phyloP scores from a whole-genome alignment of 2,329 filamentous ascomycete species.

The Colletotrichum shisoi region DNA sequence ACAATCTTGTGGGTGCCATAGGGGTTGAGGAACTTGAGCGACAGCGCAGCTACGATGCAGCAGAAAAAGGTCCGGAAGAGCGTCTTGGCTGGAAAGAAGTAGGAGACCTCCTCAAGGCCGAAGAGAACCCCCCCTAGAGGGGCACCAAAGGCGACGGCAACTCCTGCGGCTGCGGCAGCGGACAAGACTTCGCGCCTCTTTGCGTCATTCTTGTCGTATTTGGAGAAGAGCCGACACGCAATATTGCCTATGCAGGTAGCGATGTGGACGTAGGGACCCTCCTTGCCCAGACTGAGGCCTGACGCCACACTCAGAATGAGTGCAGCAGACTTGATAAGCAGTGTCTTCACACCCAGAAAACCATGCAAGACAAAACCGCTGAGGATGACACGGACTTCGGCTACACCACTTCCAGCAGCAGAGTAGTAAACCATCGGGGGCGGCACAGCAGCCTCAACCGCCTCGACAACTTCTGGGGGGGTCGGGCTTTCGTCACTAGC shows the following conservation, averaged over 20 bases:
- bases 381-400: conserved; percentile 96
- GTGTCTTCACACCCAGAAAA: conserved; percentile 86
- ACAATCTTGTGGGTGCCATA: conserved; percentile 98
- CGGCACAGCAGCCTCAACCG: conserved; percentile 47
- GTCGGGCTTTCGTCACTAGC: conserved; percentile 56
- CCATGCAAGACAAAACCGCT: conserved; percentile 97
- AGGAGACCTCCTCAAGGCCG: conserved; percentile 91
- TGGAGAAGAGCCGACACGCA: conserved; percentile 88
- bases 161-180: conserved; percentile 87
- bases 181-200: conserved; percentile 95
- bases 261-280: conserved; percentile 96
- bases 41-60: conserved; percentile 90
- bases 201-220: conserved; percentile 93
- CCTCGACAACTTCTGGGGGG: conserved; percentile 52
- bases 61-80: conserved; percentile 98
- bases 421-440: conserved; percentile 93
- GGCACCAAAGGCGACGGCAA: conserved; percentile 93
- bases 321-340: conserved; percentile 83
- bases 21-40: conserved; percentile 92
- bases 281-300: conserved; percentile 91
- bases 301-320: conserved; percentile 90
- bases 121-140: conserved; percentile 89
- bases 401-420: conserved; percentile 93
- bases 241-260: conserved; percentile 96
- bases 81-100: conserved; percentile 97